These are phyloP conservation scores for Hortiboletus campestris DNA, from an alignment of 768 basidiomycete species.

Conservation along the genomic window DNA sequence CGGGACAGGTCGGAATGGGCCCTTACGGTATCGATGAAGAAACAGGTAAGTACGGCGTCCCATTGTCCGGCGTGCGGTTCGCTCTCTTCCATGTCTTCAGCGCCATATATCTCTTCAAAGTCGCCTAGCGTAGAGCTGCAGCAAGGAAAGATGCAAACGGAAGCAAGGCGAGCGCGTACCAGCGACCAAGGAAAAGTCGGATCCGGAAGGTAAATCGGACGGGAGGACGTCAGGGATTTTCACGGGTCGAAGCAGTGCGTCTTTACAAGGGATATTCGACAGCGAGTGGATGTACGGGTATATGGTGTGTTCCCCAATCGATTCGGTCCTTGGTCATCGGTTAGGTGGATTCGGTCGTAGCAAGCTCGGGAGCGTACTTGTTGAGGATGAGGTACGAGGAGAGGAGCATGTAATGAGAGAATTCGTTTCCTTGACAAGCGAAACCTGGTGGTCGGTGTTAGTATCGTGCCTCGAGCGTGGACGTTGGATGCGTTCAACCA, in stretches of 20 bases:
- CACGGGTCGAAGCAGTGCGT: slow-evolving; percentile 64
- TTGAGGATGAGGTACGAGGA: slow-evolving; percentile 88
- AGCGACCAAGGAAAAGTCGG: slow-evolving; percentile 82
- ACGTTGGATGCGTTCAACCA: slow-evolving; percentile 44
- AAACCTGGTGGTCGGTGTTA: slow-evolving; percentile 56
- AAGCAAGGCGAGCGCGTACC: slow-evolving; percentile 42
- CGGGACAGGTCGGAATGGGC: not conserved
- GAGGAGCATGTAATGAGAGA: slow-evolving; percentile 93
- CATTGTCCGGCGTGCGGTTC: slow-evolving; percentile 77
- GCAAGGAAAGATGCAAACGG: not conserved
- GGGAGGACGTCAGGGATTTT: slow-evolving; percentile 84
- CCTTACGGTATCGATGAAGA: slow-evolving; percentile 92
- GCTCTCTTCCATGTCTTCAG: slow-evolving; percentile 43
- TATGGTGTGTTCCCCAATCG: slow-evolving; percentile 67
- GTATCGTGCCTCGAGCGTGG: not conserved
- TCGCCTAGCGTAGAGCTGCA: slow-evolving; percentile 52
- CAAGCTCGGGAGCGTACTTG: slow-evolving; percentile 44
- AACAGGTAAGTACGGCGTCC: slow-evolving; percentile 91
- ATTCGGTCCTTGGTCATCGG: slow-evolving; percentile 49
- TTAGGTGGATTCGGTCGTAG: not conserved
- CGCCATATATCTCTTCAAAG: slow-evolving; percentile 89
- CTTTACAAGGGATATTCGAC: slow-evolving; percentile 67
- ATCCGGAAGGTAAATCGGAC: slow-evolving; percentile 58
- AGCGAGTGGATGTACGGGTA: slow-evolving; percentile 93
- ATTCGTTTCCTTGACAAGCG: slow-evolving; percentile 91